phyloP scores from a whole-genome alignment of 2,329 filamentous ascomycete species.

The Cladosporium halotolerans region DNA sequence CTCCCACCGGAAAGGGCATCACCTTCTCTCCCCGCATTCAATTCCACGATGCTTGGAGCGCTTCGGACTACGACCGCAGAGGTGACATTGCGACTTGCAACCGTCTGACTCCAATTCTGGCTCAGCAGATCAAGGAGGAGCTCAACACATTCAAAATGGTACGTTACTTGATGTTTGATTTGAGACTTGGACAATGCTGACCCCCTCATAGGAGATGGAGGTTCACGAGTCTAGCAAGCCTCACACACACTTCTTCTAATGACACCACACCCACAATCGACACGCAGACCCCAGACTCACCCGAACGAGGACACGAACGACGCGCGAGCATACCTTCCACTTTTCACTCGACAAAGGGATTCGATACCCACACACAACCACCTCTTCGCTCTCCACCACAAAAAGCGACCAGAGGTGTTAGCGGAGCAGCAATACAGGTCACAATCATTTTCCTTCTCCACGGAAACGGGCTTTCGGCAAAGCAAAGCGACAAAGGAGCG shows the following conservation, averaged over 20 bases:
- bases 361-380: neutral
- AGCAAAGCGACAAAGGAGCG: neutral
- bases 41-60: constrained; percentile 95
- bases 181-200: constrained; percentile 34
- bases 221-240: constrained; percentile 98
- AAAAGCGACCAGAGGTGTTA: too few relatives aligned
- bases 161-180: constrained; percentile 31
- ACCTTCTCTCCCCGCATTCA: constrained; percentile 86
- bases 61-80: constrained; percentile 88
- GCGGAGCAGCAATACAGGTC: neutral
- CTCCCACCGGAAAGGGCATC: constrained; percentile 63
- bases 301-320: constrained; percentile 9
- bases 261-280: constrained; percentile 16
- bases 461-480: neutral
- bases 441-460: neutral
- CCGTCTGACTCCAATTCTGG: constrained; percentile 89
- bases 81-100: constrained; percentile 98
- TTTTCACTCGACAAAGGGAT: neutral
- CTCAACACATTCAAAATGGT: constrained; percentile 99
- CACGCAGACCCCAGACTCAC: constrained; percentile 5
- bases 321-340: constrained; percentile 2
- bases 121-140: constrained; percentile 99
- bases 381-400: neutral
- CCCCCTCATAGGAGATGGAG: constrained; percentile 81
- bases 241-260: constrained; percentile 99